Evolutionary conservation across 306 rosid genomes (phyloP).

Genomic region (Cucumis hystrix): DNA sequence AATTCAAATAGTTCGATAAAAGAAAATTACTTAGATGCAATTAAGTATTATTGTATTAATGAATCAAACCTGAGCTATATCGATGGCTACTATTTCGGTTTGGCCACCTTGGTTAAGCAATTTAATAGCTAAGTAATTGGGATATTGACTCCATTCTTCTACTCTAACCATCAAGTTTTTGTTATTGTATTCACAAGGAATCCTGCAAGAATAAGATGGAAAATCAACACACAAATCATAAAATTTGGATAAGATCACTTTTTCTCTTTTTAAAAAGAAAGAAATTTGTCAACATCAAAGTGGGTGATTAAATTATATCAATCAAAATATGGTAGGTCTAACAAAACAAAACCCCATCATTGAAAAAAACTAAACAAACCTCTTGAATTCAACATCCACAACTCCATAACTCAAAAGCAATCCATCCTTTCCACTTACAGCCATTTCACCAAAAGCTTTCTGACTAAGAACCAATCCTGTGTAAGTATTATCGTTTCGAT

Average conservation of each 20-base stretch:
- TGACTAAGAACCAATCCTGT: constrained; percentile 68
- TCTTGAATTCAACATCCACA: constrained; percentile 62
- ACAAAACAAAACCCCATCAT: not conserved
- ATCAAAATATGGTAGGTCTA: not conserved
- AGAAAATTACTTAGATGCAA: no score
- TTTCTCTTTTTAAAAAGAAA: not conserved
- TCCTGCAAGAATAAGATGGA: constrained; percentile 26
- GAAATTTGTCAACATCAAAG: not conserved
- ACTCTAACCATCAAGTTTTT: constrained; percentile 56
- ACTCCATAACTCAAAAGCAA: constrained; percentile 44
- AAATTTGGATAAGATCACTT: not conserved
- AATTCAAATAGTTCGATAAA: no score
- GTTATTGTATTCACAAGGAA: constrained; percentile 55
- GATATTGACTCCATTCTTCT: constrained; percentile 72
- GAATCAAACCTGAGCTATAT: constrained; percentile 49
- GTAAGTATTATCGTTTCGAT: constrained; percentile 37
- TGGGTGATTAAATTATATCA: not conserved
- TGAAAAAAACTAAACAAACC: constrained; percentile 14
- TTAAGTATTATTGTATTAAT: no score
- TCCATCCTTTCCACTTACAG: constrained; percentile 31
- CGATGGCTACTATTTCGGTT: constrained; percentile 73
- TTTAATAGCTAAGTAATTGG: constrained; percentile 49
- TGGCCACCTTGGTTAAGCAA: constrained; percentile 88
- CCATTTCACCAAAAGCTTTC: constrained; percentile 62
- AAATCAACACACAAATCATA: not conserved